These are phyloP conservation scores for Candida maltosa DNA, from an alignment of 805 yeast genomes.

Conservation along the genomic window DNA sequence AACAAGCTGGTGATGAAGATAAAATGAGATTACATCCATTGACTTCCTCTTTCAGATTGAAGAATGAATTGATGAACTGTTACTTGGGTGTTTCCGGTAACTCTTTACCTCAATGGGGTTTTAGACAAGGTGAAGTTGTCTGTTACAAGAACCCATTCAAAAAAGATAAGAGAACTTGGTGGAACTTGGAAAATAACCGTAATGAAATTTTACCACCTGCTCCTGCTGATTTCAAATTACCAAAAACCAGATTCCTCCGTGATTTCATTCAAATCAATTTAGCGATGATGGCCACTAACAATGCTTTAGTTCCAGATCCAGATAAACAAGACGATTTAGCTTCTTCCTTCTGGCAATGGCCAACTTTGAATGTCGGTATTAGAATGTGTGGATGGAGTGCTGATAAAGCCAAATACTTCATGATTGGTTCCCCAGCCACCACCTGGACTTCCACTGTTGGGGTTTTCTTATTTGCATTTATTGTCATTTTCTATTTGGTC, in stretches of 20 bases:
- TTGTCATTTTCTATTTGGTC: conserved; percentile 37
- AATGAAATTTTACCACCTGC: conserved; percentile 60
- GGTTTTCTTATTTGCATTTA: conserved; percentile 49
- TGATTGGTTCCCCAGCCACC: conserved; percentile 67
- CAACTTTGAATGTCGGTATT: conserved; percentile 61
- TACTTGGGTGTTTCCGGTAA: conserved; percentile 82
- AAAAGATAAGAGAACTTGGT: conserved; percentile 84
- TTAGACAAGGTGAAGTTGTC: conserved; percentile 93
- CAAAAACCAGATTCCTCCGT: conserved; percentile 67
- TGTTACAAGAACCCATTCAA: conserved; percentile 66
- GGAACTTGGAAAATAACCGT: conserved; percentile 75
- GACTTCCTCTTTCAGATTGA: conserved; percentile 77
- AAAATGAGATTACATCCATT: conserved; percentile 64
- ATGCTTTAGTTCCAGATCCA: conserved; percentile 74
- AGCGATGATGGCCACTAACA: conserved; percentile 83
- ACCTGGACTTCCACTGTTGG: conserved; percentile 69
- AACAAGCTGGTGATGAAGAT: conserved; percentile 56
- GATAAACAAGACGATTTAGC: conserved; percentile 72
- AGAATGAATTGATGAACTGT: conserved; percentile 67
- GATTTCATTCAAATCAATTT: conserved; percentile 71
- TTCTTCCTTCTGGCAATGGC: conserved; percentile 84
- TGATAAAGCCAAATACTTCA: conserved; percentile 53
- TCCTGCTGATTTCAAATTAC: conserved; percentile 59
- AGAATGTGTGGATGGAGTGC: conserved; percentile 75
- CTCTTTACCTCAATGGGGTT: conserved; percentile 93